A percentile compares a stretch with the other conserved stretches of the same genome.
These are phyloP conservation scores for Aureobasidium vineae DNA, from an alignment of 2,329 filamentous ascomycete genomes.

Conservation along the genomic window DNA sequence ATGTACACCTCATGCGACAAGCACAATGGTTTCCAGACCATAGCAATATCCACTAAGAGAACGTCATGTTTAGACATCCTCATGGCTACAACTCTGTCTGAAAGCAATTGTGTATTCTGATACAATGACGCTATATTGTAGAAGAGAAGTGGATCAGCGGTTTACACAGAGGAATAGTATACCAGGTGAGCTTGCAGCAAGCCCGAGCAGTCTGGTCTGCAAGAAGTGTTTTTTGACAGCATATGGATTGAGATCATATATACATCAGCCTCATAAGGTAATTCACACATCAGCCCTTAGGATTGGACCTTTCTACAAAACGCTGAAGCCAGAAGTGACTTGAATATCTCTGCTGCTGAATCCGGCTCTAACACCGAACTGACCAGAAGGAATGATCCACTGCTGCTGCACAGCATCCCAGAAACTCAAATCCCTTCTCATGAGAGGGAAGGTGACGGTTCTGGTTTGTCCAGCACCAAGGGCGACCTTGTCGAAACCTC, in stretches of 20 bases:
- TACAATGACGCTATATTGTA: too few relatives aligned
- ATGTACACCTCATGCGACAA: too few relatives aligned
- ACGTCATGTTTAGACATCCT: too few relatives aligned
- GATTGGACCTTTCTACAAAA: too few relatives aligned
- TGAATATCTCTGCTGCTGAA: constrained; percentile 41
- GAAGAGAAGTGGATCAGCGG: too few relatives aligned
- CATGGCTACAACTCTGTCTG: too few relatives aligned
- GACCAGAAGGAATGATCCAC: constrained; percentile 50
- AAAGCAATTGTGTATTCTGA: too few relatives aligned
- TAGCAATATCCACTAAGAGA: too few relatives aligned
- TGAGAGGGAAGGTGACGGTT: constrained; percentile 54
- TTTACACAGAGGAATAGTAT: too few relatives aligned
- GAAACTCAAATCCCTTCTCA: constrained; percentile 61
- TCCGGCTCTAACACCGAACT: constrained; percentile 38
- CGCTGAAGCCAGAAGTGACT: constrained; percentile 26
- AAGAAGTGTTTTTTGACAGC: background rate
- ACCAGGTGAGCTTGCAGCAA: too few relatives aligned
- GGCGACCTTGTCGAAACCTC: constrained; percentile 61
- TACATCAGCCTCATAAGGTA: background rate
- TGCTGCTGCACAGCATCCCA: constrained; percentile 61
- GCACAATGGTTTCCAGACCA: too few relatives aligned
- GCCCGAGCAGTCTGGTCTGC: background rate
- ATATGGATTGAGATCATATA: background rate
- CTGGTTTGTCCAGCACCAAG: constrained; percentile 51
- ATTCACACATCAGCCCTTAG: too few relatives aligned